Conservation (phyloP, 2,329 filamentous ascomycete genomes). For the Aspergillus felis region DNA sequence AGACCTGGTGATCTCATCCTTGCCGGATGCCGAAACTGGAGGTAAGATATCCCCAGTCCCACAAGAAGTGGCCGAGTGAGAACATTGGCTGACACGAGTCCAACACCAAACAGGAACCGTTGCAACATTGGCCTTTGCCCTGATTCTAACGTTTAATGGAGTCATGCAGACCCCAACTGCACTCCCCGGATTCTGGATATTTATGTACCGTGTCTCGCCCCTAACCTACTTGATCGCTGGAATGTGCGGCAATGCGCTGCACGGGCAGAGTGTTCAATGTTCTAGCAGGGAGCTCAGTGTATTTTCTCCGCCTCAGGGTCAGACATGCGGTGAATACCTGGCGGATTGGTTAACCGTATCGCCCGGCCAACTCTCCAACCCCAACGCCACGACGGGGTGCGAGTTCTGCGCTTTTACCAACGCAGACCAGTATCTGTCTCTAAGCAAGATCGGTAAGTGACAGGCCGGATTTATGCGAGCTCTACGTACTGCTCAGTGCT, state of each 20-base stretch:
- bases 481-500: too few species aligned
- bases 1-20: constrained; percentile 67
- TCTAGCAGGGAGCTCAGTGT: constrained; percentile 63
- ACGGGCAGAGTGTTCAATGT: constrained; percentile 63
- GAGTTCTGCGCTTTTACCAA: constrained; percentile 40
- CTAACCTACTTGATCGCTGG: constrained; percentile 48
- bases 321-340: constrained; percentile 61
- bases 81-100: too few species aligned
- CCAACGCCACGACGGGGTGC: constrained; percentile 50
- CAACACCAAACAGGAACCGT: constrained; percentile 48
- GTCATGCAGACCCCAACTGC: constrained; percentile 62
- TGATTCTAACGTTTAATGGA: constrained; percentile 73
- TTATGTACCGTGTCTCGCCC: constrained; percentile 61
- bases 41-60: constrained; percentile 32
- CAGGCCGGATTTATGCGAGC: too few species aligned
- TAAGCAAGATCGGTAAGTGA: constrained; percentile 36
- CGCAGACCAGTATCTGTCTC: constrained; percentile 38
- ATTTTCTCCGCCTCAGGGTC: constrained; percentile 56
- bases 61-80: too few species aligned
- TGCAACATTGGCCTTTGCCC: constrained; percentile 71
- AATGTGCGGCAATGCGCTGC: constrained; percentile 66
- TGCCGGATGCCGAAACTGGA: constrained; percentile 69
- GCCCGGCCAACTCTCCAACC: constrained; percentile 55
- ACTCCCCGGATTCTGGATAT: constrained; percentile 66
- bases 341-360: constrained; percentile 43